Evolutionary conservation across 2,329 filamentous ascomycete species (phyloP).

Genomic region (Berkeleyomyces basicola): DNA sequence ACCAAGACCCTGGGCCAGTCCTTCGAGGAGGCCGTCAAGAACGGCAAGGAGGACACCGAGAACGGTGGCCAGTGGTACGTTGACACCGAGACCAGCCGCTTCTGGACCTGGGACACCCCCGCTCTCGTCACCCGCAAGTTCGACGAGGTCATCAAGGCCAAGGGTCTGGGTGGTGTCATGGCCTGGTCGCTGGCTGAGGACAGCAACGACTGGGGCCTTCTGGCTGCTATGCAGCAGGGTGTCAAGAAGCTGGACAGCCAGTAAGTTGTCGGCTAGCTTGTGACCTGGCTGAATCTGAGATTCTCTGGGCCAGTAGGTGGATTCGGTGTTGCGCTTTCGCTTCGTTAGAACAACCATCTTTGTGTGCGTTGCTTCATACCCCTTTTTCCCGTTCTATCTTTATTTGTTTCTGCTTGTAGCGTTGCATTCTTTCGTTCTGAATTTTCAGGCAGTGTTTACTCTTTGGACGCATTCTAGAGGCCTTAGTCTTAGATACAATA

Average conservation of each 20-base stretch:
- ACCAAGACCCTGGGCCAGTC: constrained; percentile 22
- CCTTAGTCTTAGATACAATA: too few species aligned
- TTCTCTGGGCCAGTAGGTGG: too few species aligned
- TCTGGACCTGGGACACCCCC: constrained; percentile 60
- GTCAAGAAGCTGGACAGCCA: not conserved
- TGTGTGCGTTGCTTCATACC: too few species aligned
- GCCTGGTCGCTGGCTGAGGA: constrained; percentile 63
- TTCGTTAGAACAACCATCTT: too few species aligned
- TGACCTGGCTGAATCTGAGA: too few species aligned
- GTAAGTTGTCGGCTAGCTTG: not conserved
- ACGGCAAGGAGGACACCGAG: constrained; percentile 38
- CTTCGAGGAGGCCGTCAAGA: constrained; percentile 36
- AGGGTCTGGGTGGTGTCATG: constrained; percentile 51
- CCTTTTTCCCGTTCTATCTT: too few species aligned
- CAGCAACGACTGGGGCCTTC: not conserved
- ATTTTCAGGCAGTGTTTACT: too few species aligned
- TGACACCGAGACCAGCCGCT: constrained; percentile 40
- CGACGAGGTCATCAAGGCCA: constrained; percentile 35
- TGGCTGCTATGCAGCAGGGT: not conserved
- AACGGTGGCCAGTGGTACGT: constrained; percentile 53
- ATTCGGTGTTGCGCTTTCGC: too few species aligned
- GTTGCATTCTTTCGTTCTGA: too few species aligned
- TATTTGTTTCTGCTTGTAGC: too few species aligned
- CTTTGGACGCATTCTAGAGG: too few species aligned
- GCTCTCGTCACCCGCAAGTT: constrained; percentile 46